Base-by-base conservation (phyloP, 768 basidiomycete species). In the Lyophyllum atratum region DNA sequence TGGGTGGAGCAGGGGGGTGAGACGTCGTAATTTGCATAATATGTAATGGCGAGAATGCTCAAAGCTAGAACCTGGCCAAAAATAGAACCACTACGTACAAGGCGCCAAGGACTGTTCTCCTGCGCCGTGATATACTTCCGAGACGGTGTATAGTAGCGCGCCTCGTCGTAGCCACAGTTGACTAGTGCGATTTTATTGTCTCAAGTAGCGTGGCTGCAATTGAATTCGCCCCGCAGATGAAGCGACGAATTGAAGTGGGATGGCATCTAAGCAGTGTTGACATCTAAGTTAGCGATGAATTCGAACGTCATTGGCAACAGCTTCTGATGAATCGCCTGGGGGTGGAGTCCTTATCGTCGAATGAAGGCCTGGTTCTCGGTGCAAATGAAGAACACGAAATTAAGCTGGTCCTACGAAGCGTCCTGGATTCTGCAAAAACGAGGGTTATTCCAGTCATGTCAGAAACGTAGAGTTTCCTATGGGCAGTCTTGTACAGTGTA, bases 211-310 rank as follows among this genome's bases (percentile, higher is more conserved):
- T 40, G 1, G n/a, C 12, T 19, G 34, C 21, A 11, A 11, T 29
- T 34, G 19, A 42, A 48, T 31, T 25, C 14, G 54, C 60, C 60
- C 43, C 60, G 60, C 53, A 58, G 45, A 61, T 61, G 56, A 61
- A 61, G n/a, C 24, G 2, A 29, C 26, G 24, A 21, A 12, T 25
- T 10, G 21, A 12, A 24, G 45, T 39, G n/a, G n/a, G n/a, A n/a
- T n/a, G n/a, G n/a, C n/a, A n/a, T n/a, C n/a, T n/a, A n/a, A n/a
- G n/a, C n/a, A n/a, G n/a, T 58, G 19, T 37, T 34, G 31, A 12
- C 43, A 22, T 14, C 14, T 8, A 33, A 44, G 45, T 15, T n/a
- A 10, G 17, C 39, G 29, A 47, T 40, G 37, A 10, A 40, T 26
- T 40, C 49, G 25, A 51, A 40, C 22, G 34, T 26, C 11, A 31